phyloP scores from a whole-genome alignment of 2,329 filamentous ascomycete genomes.

The Penicillium carneum region DNA sequence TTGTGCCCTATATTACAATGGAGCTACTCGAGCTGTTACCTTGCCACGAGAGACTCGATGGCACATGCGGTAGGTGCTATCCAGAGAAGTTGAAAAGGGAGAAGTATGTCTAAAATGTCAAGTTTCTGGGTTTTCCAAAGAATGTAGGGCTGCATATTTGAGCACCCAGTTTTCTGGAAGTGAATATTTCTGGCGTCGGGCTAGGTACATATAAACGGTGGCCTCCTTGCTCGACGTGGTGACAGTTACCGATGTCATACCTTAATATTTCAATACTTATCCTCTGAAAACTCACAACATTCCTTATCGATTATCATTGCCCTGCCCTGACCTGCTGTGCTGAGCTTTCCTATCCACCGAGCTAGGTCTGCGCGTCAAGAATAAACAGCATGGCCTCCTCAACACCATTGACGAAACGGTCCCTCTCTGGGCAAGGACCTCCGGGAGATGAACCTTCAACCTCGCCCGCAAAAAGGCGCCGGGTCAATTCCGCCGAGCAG shows the following conservation, averaged over 20 bases:
- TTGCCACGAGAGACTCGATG: not conserved
- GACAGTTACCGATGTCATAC: not conserved
- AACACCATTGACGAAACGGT: not conserved
- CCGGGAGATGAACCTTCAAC: conserved; percentile 1
- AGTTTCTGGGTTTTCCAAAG: not conserved
- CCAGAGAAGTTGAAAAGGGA: not conserved
- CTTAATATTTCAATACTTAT: not conserved
- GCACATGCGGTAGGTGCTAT: not conserved
- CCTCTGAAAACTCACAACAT: not conserved
- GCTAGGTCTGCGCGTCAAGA: not conserved
- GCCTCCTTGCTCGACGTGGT: not conserved
- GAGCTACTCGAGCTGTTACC: not conserved
- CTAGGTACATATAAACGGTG: not conserved
- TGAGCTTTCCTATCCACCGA: not conserved
- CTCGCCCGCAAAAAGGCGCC: conserved; percentile 15
- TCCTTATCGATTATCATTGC: not conserved
- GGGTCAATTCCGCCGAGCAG: not conserved
- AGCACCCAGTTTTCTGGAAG: not conserved
- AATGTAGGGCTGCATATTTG: conserved; percentile 12
- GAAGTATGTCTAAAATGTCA: not conserved
- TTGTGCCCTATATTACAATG: not conserved
- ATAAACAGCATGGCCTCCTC: conserved; percentile 5
- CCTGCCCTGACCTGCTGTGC: not conserved
- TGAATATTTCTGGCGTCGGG: not conserved
- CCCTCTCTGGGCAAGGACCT: not conserved